Evolutionary conservation across 2,329 filamentous ascomycete species (phyloP).

Genomic region (Botrytis sinoallii): DNA sequence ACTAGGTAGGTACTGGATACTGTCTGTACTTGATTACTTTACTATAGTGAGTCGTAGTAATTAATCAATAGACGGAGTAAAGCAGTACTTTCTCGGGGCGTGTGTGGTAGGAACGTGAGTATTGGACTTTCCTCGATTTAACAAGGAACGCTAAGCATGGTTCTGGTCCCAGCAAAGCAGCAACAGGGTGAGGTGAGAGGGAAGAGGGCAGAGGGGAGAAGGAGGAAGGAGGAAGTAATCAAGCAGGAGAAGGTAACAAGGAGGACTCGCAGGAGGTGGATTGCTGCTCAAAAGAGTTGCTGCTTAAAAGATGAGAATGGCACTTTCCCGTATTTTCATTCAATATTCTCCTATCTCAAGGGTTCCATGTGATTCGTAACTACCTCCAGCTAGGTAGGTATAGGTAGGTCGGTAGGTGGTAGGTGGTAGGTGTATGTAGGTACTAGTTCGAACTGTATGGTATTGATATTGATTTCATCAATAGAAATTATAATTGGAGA

Average conservation of each 20-base stretch:
- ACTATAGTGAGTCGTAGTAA: not conserved
- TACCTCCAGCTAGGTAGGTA: not conserved
- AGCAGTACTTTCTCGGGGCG: not conserved
- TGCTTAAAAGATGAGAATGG: not conserved
- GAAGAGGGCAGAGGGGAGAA: not conserved
- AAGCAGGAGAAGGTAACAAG: not conserved
- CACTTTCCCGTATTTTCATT: not conserved
- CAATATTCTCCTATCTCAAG: not conserved
- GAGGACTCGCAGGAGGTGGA: not conserved
- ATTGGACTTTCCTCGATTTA: not conserved
- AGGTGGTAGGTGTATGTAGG: not conserved
- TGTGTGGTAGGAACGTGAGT: not conserved
- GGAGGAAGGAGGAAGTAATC: too few relatives aligned
- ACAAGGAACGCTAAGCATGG: conserved; percentile 5
- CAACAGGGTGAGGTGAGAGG: not conserved
- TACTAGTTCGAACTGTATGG: not conserved
- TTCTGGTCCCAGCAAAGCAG: not conserved
- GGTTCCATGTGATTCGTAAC: not conserved
- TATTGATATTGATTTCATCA: not conserved
- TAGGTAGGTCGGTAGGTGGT: not conserved
- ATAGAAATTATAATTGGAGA: not conserved
- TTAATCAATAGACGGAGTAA: not conserved
- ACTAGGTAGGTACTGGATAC: not conserved
- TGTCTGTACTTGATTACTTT: not conserved
- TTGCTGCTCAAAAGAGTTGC: not conserved